Evolutionary conservation across 176 grass and related monocot genomes (phyloP).

Genomic region (Aegilops sharonensis): DNA sequence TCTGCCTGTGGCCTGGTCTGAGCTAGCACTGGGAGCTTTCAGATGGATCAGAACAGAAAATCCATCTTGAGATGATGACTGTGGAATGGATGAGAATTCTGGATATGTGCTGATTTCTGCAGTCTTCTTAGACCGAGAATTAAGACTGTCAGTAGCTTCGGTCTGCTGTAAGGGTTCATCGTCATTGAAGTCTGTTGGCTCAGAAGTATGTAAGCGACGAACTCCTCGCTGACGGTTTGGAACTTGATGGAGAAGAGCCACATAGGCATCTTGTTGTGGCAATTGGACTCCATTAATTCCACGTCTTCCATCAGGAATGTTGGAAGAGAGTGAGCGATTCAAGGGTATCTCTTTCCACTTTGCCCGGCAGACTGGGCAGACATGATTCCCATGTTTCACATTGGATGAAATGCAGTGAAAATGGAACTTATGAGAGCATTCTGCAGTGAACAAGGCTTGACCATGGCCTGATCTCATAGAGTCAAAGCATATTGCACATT

Average conservation of each 20-base stretch:
- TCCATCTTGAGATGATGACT: conserved; percentile 41
- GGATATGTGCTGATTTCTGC: conserved; percentile 68
- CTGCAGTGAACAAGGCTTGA: conserved; percentile 88
- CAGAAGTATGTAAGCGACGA: conserved; percentile 39
- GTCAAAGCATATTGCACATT: conserved; percentile 85
- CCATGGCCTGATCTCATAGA: conserved; percentile 80
- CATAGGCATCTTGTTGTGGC: conserved; percentile 45
- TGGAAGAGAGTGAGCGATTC: conserved; percentile 44
- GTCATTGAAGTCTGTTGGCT: conserved; percentile 73
- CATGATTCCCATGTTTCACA: conserved; percentile 86
- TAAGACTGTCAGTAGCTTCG: conserved; percentile 28
- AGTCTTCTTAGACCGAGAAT: conserved; percentile 40
- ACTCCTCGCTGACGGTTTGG: conserved; percentile 40
- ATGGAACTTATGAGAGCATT: conserved; percentile 94
- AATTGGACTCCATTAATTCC: conserved; percentile 31
- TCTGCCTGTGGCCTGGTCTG: conserved; percentile 14
- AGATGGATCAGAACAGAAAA: conserved; percentile 84
- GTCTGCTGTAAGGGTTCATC: conserved; percentile 64
- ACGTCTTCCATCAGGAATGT: conserved; percentile 44
- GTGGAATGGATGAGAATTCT: conserved; percentile 61
- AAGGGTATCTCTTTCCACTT: conserved; percentile 95
- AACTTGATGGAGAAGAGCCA: conserved; percentile 46
- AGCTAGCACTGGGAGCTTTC: conserved; percentile 57
- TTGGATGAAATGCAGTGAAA: conserved; percentile 94
- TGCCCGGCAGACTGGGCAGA: conserved; percentile 84